phyloP scores from a whole-genome alignment of 441 rosid species.

The Theobroma grandiflorum region DNA sequence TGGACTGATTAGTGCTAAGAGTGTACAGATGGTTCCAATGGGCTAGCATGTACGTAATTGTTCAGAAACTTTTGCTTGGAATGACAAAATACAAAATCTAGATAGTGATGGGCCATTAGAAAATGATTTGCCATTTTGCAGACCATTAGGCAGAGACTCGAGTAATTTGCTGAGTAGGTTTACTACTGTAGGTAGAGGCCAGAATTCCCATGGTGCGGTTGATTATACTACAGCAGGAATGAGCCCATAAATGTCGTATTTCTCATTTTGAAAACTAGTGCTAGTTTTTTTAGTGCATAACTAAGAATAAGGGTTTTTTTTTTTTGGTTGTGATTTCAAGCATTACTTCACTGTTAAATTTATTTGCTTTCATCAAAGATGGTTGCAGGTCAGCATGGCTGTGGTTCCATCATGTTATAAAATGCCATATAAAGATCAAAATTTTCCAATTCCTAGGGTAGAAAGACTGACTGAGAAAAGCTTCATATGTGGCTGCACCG shows the following conservation, averaged over 20 bases:
- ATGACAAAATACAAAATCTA: neutral
- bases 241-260: neutral
- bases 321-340: neutral
- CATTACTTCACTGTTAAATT: neutral
- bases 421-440: conserved; percentile 44
- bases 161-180: neutral
- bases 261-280: neutral
- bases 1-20: neutral
- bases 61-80: neutral
- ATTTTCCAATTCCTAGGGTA: conserved; percentile 32
- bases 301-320: too few relatives aligned
- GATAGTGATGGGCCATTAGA: neutral
- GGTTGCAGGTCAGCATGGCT: conserved; percentile 55
- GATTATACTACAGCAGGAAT: neutral
- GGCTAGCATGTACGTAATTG: neutral
- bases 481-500: conserved; percentile 26
- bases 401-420: conserved; percentile 54
- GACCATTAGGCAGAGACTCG: neutral
- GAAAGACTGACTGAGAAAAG: conserved; percentile 33
- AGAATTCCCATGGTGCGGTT: neutral
- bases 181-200: neutral
- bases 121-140: neutral
- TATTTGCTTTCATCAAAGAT: neutral
- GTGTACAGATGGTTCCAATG: neutral
- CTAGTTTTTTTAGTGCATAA: neutral